phyloP scores from a whole-genome alignment of 805 yeast genomes.

The Hyphopichia homilentoma region DNA sequence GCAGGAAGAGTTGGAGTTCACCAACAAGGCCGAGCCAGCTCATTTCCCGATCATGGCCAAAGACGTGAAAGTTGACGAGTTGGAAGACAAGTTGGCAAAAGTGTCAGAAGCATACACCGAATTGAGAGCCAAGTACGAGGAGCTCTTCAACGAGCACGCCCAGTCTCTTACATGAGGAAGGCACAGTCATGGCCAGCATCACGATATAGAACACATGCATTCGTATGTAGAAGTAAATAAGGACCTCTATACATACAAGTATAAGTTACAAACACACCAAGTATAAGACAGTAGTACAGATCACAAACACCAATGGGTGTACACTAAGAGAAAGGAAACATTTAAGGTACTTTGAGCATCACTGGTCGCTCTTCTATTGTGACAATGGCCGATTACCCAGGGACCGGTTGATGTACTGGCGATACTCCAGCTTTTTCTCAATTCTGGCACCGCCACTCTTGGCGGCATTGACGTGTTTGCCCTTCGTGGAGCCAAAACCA shows the following conservation, averaged over 20 bases:
- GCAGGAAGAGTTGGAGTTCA: conserved; percentile 50
- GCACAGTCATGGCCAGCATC: background rate
- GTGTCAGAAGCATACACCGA: conserved; percentile 59
- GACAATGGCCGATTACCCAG: conserved; percentile 53
- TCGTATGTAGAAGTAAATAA: too few relatives aligned
- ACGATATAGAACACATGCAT: too few relatives aligned
- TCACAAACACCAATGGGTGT: too few relatives aligned
- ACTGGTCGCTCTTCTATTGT: too few relatives aligned
- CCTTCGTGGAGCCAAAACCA: conserved; percentile 53
- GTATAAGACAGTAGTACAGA: too few relatives aligned
- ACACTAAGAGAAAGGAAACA: too few relatives aligned
- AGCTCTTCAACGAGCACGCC: conserved; percentile 49
- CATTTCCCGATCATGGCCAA: conserved; percentile 10
- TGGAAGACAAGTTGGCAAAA: conserved; percentile 45
- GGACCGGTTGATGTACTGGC: conserved; percentile 58
- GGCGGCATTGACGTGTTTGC: conserved; percentile 50
- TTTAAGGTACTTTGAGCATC: too few relatives aligned
- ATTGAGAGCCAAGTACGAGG: conserved; percentile 57
- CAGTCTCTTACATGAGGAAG: conserved; percentile 18
- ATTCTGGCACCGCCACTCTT: conserved; percentile 41
- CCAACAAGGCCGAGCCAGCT: conserved; percentile 35
- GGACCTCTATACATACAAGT: too few relatives aligned
- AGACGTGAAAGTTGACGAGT: conserved; percentile 26
- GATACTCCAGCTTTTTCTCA: conserved; percentile 41
- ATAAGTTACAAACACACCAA: too few relatives aligned